Evolutionary conservation across 805 yeast species (phyloP).

Genomic region (Spathaspora boniae): DNA sequence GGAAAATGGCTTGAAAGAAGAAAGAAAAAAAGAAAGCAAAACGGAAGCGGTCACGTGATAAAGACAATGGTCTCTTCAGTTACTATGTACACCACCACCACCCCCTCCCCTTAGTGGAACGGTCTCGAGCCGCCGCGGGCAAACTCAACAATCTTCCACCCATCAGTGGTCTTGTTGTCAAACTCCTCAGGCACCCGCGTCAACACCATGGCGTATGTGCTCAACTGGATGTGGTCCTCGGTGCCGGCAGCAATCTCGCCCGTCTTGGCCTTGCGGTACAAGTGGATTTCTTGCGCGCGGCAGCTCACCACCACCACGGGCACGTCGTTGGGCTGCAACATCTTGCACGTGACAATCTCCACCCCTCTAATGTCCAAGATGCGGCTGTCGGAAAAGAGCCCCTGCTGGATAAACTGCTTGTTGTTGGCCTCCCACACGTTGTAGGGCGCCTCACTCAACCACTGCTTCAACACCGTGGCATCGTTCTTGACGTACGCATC

Average conservation of each 20-base stretch:
- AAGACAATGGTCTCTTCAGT: conserved; percentile 5
- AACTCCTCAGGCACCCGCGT: conserved; percentile 91
- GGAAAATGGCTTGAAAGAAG: neutral
- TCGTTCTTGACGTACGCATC: conserved; percentile 96
- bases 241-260: conserved; percentile 96
- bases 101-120: conserved; percentile 46
- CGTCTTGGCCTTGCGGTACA: conserved; percentile 84
- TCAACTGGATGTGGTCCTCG: conserved; percentile 86
- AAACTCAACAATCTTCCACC: conserved; percentile 94
- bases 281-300: conserved; percentile 92
- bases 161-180: conserved; percentile 87
- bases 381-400: conserved; percentile 84
- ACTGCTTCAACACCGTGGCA: conserved; percentile 70
- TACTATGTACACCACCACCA: too few species aligned
- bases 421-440: conserved; percentile 93
- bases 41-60: conserved; percentile 2
- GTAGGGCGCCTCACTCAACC: conserved; percentile 97
- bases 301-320: conserved; percentile 94
- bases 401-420: conserved; percentile 88
- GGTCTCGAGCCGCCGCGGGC: conserved; percentile 91
- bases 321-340: conserved; percentile 82
- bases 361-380: conserved; percentile 94
- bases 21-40: conserved; percentile 1
- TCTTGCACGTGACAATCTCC: conserved; percentile 83
- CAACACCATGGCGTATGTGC: conserved; percentile 94